Evolutionary conservation across 768 basidiomycete species (phyloP), one percentile per base, ranked within the genome.

Genomic region (Leccinum disarticulatum): DNA sequence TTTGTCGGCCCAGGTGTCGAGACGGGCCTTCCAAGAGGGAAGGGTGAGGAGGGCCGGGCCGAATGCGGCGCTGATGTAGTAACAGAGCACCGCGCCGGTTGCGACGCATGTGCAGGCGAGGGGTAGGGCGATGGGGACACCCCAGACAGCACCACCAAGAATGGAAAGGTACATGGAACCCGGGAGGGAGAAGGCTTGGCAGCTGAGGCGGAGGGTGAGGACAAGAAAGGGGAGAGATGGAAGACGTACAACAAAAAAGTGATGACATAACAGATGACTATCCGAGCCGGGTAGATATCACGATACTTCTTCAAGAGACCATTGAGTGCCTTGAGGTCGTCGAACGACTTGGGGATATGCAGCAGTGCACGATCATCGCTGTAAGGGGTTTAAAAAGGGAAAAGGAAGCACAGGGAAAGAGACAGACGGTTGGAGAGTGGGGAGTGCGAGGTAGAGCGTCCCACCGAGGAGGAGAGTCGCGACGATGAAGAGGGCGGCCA

Each of bases 101-200:
- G 95, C 93, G 56, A 98, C 91, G 73, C 93, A 96, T 64, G 88
- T 83, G 67, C 95, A 98, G 10, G 90, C 90, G n/a, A 98, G 82
- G 5, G 91, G 89, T 5, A 98, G 81, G 0, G 95, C 95, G 11
- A 86, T 77, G 3, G 91, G 76, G 30, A 96, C 87, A 41, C 95
- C 95, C 87, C 94, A 98, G 4, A 97, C 90, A 1, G 96, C 96
- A 35, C 96, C 96, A 19, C 91, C 95, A 13, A 98, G 86, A 68
- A 98, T 97, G 55, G 94, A 94, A 52, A 98, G 84, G 71, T 98
- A 98, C 95, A 98, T 96, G 47, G 94, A 96, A 1, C 95, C 95
- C 0, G 96, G 95, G 14, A 98, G 82, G 7, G 95, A 95, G 76
- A 98, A 98, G 0, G 94, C 93, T 80, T 98, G 95, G 7, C 98